Percentiles rank a stretch among this genome's conserved stretches.
These are phyloP conservation scores for Auricularia cornea DNA, from an alignment of 768 basidiomycete genomes.

Conservation along the genomic window DNA sequence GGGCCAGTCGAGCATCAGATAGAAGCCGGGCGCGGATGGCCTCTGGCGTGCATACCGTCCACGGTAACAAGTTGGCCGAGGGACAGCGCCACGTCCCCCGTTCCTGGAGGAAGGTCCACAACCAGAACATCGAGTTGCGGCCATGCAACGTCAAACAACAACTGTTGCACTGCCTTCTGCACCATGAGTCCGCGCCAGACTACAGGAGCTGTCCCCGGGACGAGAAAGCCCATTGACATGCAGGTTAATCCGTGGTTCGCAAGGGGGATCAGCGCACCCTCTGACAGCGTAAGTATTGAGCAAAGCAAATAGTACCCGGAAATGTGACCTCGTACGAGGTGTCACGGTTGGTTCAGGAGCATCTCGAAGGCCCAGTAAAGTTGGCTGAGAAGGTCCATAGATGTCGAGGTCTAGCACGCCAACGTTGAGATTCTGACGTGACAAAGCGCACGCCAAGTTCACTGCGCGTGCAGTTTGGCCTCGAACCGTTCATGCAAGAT, in stretches of 20 bases:
- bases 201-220: slow-evolving; percentile 63
- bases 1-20: neutral
- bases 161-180: slow-evolving; percentile 93
- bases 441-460: slow-evolving; percentile 70
- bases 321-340: neutral
- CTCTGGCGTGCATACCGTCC: slow-evolving; percentile 47
- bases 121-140: slow-evolving; percentile 71
- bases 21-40: neutral
- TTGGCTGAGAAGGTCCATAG: slow-evolving; percentile 91
- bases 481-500: neutral
- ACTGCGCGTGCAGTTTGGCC: slow-evolving; percentile 34
- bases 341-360: slow-evolving; percentile 74
- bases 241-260: slow-evolving; percentile 83
- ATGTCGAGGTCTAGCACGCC: slow-evolving; percentile 93
- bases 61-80: slow-evolving; percentile 80
- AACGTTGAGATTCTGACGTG: slow-evolving; percentile 45
- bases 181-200: slow-evolving; percentile 99
- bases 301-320: neutral
- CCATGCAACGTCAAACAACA: slow-evolving; percentile 97
- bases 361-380: slow-evolving; percentile 79
- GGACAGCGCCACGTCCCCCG: slow-evolving; percentile 90
- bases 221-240: slow-evolving; percentile 97
- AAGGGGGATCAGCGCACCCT: slow-evolving; percentile 71
- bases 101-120: slow-evolving; percentile 95
- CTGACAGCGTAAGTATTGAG: slow-evolving; percentile 27